A percentile compares a stretch with the other conserved stretches of the same genome.
Conservation (phyloP, 2,329 filamentous ascomycete species). For the Cladosporium cucumerinum region DNA sequence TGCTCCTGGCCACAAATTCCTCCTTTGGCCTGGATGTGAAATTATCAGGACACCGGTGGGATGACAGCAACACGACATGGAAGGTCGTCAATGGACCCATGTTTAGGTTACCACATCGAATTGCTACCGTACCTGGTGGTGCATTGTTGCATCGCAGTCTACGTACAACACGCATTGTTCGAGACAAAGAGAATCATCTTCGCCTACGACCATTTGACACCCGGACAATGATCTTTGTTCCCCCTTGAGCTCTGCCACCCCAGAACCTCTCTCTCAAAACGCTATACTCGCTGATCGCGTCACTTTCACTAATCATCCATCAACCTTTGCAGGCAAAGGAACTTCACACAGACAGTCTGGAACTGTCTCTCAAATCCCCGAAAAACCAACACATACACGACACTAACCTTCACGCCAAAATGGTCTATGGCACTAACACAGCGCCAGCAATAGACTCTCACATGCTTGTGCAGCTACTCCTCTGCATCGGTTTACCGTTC, state of each 20-base stretch:
- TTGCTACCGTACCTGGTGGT: neutral
- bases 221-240: neutral
- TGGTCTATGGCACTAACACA: neutral
- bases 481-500: neutral
- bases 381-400: neutral
- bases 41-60: too few species aligned
- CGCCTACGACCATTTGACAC: neutral
- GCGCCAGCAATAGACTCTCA: neutral
- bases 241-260: neutral
- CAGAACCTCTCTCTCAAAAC: neutral
- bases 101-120: too few species aligned
- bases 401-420: neutral
- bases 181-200: neutral
- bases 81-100: too few species aligned
- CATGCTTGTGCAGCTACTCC: constrained; percentile 3
- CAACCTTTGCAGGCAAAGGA: neutral
- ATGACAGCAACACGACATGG: too few species aligned
- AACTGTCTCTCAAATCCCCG: neutral
- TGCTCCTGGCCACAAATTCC: too few species aligned
- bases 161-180: neutral
- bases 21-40: too few species aligned
- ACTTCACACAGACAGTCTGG: neutral
- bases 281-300: neutral
- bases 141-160: neutral
- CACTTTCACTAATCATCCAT: neutral